Evolutionary conservation across 148 eudicot species (phyloP).

Genomic region (Linanthus parryae): DNA sequence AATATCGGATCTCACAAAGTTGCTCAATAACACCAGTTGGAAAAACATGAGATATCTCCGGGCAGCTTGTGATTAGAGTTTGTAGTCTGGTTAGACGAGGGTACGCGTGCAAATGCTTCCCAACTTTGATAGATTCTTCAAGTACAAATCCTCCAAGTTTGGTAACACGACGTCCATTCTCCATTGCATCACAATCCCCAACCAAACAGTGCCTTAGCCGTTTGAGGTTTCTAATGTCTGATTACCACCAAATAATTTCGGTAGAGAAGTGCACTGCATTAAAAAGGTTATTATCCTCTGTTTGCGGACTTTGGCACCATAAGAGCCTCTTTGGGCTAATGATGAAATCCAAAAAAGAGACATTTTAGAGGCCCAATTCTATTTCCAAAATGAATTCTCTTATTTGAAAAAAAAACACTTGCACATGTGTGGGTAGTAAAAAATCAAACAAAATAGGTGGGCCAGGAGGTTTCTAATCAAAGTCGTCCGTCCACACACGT

Average conservation of each 20-base stretch:
- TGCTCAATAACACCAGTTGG: neutral
- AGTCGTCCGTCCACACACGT: too few relatives aligned
- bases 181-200: constrained; percentile 2
- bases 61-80: neutral
- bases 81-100: constrained; percentile 1
- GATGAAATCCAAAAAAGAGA: too few relatives aligned
- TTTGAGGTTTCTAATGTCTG: neutral
- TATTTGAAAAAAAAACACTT: too few relatives aligned
- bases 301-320: too few relatives aligned
- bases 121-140: constrained; percentile 4
- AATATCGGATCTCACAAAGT: neutral
- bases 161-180: neutral
- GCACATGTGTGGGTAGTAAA: too few relatives aligned
- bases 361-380: too few relatives aligned
- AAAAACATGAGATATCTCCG: neutral
- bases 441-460: too few relatives aligned
- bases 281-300: too few relatives aligned
- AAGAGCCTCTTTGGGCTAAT: too few relatives aligned
- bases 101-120: constrained; percentile 4
- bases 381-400: too few relatives aligned
- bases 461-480: too few relatives aligned
- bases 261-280: too few relatives aligned
- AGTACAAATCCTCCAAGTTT: constrained; percentile 7
- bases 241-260: neutral
- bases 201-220: constrained; percentile 1